These are phyloP conservation scores for Zoysia japonica DNA, from an alignment of 176 grass and related monocot genomes.

Conservation along the genomic window DNA sequence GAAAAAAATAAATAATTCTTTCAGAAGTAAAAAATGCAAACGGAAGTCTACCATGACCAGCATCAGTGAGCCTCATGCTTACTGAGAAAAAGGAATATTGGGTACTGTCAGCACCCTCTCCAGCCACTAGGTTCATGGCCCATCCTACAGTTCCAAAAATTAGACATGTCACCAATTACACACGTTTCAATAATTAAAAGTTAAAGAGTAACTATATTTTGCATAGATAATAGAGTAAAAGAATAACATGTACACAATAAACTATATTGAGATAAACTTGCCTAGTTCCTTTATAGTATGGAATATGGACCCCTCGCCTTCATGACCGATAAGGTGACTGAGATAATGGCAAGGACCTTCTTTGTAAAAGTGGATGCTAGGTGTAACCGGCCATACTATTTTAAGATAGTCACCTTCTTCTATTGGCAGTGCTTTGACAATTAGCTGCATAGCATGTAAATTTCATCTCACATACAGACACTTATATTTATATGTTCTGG, in stretches of 20 bases:
- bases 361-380: conserved; percentile 68
- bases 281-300: conserved; percentile 91
- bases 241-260: conserved; percentile 16
- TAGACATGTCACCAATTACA: conserved; percentile 26
- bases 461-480: conserved; percentile 8
- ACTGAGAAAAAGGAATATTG: conserved; percentile 86
- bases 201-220: conserved; percentile 15
- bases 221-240: conserved; percentile 7
- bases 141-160: conserved; percentile 61
- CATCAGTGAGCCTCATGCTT: conserved; percentile 80
- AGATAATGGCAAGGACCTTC: conserved; percentile 75
- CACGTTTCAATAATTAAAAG: conserved; percentile 29
- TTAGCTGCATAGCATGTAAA: conserved; percentile 51
- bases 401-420: conserved; percentile 68
- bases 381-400: conserved; percentile 78
- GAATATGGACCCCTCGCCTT: conserved; percentile 93
- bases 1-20: conserved; percentile 24
- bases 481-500: conserved; percentile 9
- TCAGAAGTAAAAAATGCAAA: conserved; percentile 10
- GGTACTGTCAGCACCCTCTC: conserved; percentile 55
- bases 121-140: conserved; percentile 70
- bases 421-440: conserved; percentile 86
- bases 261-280: conserved; percentile 41
- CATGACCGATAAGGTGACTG: conserved; percentile 84
- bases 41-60: conserved; percentile 70